Base-by-base conservation (phyloP, 1,139 yeast genomes). In the Taphrina pruni region DNA sequence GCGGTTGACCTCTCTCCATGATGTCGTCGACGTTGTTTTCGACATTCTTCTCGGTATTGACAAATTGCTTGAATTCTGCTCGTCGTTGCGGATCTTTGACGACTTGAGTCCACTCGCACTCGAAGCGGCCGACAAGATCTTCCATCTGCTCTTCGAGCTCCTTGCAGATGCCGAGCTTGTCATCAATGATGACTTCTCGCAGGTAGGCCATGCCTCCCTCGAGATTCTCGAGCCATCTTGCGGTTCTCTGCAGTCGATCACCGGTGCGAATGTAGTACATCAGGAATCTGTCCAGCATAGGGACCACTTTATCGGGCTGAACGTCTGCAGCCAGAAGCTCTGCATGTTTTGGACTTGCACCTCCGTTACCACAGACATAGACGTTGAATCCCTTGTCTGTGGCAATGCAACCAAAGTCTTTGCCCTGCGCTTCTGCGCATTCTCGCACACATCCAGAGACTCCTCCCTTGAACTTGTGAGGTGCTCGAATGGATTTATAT, bases 321-420 rank as follows among this genome's bases (percentile, higher is more conserved):
- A 76, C 78, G 69, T 76, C 79, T 2, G 78, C 74, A 35, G 76
- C 75, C 52, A 78, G 70, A 2, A 78, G 73, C 65, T 75, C 76
- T 0, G 79, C 80, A 72, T 77, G 79, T 2, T 79, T 79, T 0
- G 80, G 80, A 56, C 76, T 77, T 79, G 78, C 78, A 67, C 80
- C 80, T 56, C 80, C 80, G 69, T 78, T 78, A 38, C 80, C 80
- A 17, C 80, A 79, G 46, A 78, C 80, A 67, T 71, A 78, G 36
- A 78, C 78, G 67, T 77, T 78, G 72, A 74, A 78, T 0, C 80
- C 79, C 64, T 76, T 75, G 65, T 75, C 76, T 9, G 76, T 77
- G 26, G 79, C 77, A 70, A 78, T 77, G 3, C 76, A 72, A 6
- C 79, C 79, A 70, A 78, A 78, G 70, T 78, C 80, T 67, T 78